phyloP scores from a whole-genome alignment of 1,139 yeast species.

The Yamadazyma diospyri region DNA sequence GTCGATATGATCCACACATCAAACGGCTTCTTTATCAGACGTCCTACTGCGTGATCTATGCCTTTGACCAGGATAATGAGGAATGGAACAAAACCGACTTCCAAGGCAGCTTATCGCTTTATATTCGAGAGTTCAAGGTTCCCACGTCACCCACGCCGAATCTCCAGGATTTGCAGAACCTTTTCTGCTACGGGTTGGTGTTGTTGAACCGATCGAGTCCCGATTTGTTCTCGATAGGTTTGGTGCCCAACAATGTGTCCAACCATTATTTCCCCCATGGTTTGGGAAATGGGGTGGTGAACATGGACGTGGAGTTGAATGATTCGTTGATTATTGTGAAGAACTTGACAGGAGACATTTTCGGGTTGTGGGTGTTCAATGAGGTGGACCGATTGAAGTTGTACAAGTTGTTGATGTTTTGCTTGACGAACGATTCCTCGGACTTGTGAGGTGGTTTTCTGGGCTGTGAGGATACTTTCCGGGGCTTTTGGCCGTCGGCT shows the following conservation, averaged over 20 bases:
- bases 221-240: slow-evolving; percentile 76
- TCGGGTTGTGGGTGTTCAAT: slow-evolving; percentile 86
- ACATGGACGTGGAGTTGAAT: slow-evolving; percentile 72
- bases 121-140: slow-evolving; percentile 54
- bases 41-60: slow-evolving; percentile 79
- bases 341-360: slow-evolving; percentile 72
- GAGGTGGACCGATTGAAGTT: slow-evolving; percentile 68
- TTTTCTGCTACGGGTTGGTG: slow-evolving; percentile 74
- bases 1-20: slow-evolving; percentile 77
- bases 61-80: slow-evolving; percentile 56
- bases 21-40: slow-evolving; percentile 72
- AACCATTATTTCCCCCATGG: slow-evolving; percentile 39
- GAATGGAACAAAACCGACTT: slow-evolving; percentile 82
- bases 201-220: slow-evolving; percentile 73
- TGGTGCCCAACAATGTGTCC: slow-evolving; percentile 57
- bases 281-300: slow-evolving; percentile 41
- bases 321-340: slow-evolving; percentile 80
- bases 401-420: slow-evolving; percentile 55
- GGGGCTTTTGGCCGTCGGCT: too few species aligned
- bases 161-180: slow-evolving; percentile 41
- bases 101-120: slow-evolving; percentile 80
- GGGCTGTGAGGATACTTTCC: background rate
- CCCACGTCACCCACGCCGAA: slow-evolving; percentile 20
- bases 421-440: slow-evolving; percentile 39
- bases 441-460: slow-evolving; percentile 4